Percentiles rank a stretch among this genome's conserved stretches.
These are phyloP conservation scores for Shiraia sp. DNA, from an alignment of 2,329 filamentous ascomycete genomes.

Conservation along the genomic window DNA sequence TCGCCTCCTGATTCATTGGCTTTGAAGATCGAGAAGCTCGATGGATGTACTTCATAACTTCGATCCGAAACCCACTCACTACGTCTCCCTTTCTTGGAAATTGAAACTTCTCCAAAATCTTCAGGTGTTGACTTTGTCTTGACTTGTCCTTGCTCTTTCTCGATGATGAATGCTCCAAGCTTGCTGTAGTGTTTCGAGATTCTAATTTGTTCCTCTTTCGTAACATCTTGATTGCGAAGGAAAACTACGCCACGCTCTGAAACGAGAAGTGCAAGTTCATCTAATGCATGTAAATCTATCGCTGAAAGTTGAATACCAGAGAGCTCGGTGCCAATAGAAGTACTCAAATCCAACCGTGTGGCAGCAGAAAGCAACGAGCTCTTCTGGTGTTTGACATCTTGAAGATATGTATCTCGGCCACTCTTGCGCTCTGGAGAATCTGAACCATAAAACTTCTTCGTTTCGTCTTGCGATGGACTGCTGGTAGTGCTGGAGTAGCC, in stretches of 20 bases:
- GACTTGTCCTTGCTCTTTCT: neutral
- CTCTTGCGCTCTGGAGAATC: neutral
- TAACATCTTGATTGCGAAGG: constrained; percentile 54
- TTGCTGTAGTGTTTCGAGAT: constrained; percentile 2
- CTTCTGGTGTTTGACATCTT: neutral
- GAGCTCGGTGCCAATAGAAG: constrained; percentile 25
- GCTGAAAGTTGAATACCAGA: constrained; percentile 46
- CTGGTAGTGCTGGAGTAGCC: constrained; percentile 5
- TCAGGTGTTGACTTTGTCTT: neutral
- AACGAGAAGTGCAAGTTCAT: constrained; percentile 57
- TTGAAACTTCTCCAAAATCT: constrained; percentile 1
- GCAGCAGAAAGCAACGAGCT: constrained; percentile 18
- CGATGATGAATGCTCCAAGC: neutral
- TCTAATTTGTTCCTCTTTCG: neutral
- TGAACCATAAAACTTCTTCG: neutral
- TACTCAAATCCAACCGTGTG: constrained; percentile 1
- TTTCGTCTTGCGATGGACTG: neutral
- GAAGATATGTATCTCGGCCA: no score
- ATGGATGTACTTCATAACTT: constrained; percentile 7
- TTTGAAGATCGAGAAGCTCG: constrained; percentile 8
- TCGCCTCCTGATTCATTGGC: constrained; percentile 2
- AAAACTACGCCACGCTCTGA: constrained; percentile 58
- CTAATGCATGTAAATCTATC: constrained; percentile 38
- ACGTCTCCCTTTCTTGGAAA: neutral
- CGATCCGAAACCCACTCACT: constrained; percentile 5